Conservation (phyloP, 352 stramenopile species). For the Phytophthora lateralis region DNA sequence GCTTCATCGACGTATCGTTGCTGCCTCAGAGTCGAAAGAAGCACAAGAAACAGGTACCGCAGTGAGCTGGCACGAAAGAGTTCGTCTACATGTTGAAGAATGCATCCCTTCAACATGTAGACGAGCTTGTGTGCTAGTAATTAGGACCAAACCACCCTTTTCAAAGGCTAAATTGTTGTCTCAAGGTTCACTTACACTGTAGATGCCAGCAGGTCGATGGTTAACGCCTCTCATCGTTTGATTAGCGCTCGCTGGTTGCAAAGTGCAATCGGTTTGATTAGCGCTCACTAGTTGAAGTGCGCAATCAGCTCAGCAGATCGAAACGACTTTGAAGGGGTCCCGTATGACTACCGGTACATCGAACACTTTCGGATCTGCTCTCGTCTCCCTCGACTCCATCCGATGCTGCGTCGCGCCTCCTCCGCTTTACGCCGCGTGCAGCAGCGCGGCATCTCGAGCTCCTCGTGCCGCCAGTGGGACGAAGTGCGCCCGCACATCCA, state of each 20-base stretch:
- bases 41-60: slow-evolving; percentile 26
- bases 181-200: background rate
- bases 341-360: slow-evolving; percentile 11
- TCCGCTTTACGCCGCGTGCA: slow-evolving; percentile 20
- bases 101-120: slow-evolving; percentile 5
- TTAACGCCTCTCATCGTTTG: background rate
- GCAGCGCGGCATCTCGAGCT: slow-evolving; percentile 61
- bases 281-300: slow-evolving; percentile 15
- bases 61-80: slow-evolving; percentile 1
- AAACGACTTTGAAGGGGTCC: slow-evolving; percentile 24
- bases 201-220: background rate
- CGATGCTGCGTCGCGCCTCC: slow-evolving; percentile 21
- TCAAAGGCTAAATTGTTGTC: too few relatives aligned
- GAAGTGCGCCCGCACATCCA: slow-evolving; percentile 73
- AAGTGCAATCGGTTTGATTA: too few relatives aligned
- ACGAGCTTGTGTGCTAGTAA: background rate
- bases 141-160: too few relatives aligned
- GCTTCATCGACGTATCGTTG: slow-evolving; percentile 37
- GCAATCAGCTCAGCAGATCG: slow-evolving; percentile 18
- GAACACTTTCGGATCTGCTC: slow-evolving; percentile 19
- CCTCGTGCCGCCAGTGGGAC: slow-evolving; percentile 52
- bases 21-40: slow-evolving; percentile 41
- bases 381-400: background rate
- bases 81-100: slow-evolving; percentile 3
- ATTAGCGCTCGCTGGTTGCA: too few relatives aligned